A percentile compares a stretch with the other conserved stretches of the same genome.
phyloP scores from a whole-genome alignment of 2,329 filamentous ascomycete genomes.

The Ceratocystis alfenasii region DNA sequence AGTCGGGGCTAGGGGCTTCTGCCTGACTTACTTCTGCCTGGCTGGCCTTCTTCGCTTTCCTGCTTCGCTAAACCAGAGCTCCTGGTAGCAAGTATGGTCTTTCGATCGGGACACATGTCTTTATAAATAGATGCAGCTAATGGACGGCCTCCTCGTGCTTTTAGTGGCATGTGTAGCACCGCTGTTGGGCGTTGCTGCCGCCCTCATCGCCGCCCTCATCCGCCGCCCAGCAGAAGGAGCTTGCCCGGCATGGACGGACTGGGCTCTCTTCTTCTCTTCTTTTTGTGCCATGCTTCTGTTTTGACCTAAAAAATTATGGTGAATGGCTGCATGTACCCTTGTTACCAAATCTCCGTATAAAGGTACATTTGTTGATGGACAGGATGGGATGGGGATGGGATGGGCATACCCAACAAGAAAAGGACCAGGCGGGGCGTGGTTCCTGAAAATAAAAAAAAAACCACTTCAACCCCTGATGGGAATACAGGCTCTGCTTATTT shows the following conservation, averaged over 20 bases:
- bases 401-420: neutral
- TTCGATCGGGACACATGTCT: too few species aligned
- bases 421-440: neutral
- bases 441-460: neutral
- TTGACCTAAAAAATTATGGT: neutral
- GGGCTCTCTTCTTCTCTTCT: neutral
- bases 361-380: constrained; percentile 2
- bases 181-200: too few species aligned
- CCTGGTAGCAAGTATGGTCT: too few species aligned
- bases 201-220: too few species aligned
- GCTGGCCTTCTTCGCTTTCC: too few species aligned
- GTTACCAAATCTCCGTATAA: constrained; percentile 1
- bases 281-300: neutral
- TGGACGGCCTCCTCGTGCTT: too few species aligned
- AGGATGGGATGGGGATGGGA: neutral
- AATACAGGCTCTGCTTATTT: neutral
- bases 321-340: neutral
- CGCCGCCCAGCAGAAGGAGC: too few species aligned
- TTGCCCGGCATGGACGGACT: too few species aligned
- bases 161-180: too few species aligned
- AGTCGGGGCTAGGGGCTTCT: neutral
- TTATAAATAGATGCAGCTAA: too few species aligned
- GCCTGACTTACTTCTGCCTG: neutral
- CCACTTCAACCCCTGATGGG: constrained; percentile 14
- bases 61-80: too few species aligned